Conservation (phyloP, 139 green algal genomes). For the Raphidocelis subcapitata region DNA sequence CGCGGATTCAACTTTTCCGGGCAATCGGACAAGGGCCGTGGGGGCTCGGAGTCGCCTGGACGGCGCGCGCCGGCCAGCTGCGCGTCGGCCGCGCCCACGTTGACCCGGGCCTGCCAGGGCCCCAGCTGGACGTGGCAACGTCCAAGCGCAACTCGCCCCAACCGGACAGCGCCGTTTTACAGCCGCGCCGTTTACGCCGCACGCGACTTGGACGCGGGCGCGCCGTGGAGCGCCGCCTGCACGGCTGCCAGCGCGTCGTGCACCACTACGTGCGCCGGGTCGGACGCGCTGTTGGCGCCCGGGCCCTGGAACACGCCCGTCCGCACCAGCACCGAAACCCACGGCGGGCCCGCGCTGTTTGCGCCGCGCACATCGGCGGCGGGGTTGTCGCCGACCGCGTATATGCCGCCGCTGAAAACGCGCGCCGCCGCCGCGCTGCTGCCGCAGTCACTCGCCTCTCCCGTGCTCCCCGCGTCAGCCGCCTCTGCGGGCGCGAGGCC, state of each 20-base stretch:
- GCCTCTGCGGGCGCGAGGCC: constrained; percentile 25
- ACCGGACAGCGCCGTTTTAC: no score
- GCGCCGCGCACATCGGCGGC: constrained; percentile 76
- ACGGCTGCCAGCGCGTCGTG: constrained; percentile 68
- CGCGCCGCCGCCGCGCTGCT: neutral
- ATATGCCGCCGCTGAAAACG: constrained; percentile 64
- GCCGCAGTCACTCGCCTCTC: neutral
- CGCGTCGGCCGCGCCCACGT: no score
- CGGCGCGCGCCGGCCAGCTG: no score
- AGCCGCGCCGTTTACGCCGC: no score
- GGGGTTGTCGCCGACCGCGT: constrained; percentile 81
- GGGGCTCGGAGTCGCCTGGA: no score
- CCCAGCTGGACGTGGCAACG: no score
- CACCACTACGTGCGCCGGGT: constrained; percentile 68
- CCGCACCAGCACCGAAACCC: constrained; percentile 78
- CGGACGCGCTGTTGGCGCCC: constrained; percentile 42
- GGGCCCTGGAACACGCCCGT: constrained; percentile 70
- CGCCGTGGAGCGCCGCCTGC: constrained; percentile 59
- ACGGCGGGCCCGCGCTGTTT: constrained; percentile 62
- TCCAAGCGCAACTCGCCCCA: no score
- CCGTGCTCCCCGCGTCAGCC: neutral
- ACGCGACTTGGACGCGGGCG: no score
- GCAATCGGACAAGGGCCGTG: no score
- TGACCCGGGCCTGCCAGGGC: no score
- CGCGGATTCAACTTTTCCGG: no score